These are phyloP conservation scores for Westerdykella aurantiaca DNA, from an alignment of 2,329 filamentous ascomycete species.

Conservation along the genomic window DNA sequence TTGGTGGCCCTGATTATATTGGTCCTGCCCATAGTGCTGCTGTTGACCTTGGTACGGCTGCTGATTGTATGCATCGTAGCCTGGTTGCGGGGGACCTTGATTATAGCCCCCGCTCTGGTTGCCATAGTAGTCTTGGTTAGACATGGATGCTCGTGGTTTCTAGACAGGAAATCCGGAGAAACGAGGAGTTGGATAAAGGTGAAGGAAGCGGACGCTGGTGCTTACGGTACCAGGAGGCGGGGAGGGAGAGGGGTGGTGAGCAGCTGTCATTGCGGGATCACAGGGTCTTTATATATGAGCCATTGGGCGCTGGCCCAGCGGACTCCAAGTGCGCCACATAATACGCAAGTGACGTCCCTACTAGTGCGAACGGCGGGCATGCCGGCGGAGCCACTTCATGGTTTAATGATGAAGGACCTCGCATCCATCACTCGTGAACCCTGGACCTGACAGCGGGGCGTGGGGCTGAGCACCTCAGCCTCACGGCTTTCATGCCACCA, in stretches of 20 bases:
- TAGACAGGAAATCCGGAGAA: neutral
- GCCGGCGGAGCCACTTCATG: neutral
- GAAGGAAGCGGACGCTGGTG: slow-evolving; percentile 2
- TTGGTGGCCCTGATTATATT: slow-evolving; percentile 24
- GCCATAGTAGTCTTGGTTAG: slow-evolving; percentile 33
- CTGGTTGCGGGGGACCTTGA: slow-evolving; percentile 10
- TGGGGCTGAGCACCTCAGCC: too few relatives aligned
- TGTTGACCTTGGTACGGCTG: slow-evolving; percentile 10
- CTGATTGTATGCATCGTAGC: slow-evolving; percentile 2
- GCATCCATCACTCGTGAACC: too few relatives aligned
- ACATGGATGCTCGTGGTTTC: slow-evolving; percentile 13
- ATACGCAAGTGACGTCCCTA: slow-evolving; percentile 5
- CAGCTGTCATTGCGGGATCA: slow-evolving; percentile 7
- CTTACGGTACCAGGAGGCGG: slow-evolving; percentile 1
- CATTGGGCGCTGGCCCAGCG: slow-evolving; percentile 7
- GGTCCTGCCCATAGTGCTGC: slow-evolving; percentile 12
- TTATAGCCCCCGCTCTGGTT: slow-evolving; percentile 22
- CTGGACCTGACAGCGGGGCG: too few relatives aligned
- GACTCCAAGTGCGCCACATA: slow-evolving; percentile 7
- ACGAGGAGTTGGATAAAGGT: slow-evolving; percentile 1
- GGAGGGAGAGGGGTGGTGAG: slow-evolving; percentile 11
- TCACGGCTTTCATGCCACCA: too few relatives aligned
- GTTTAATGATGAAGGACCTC: too few relatives aligned
- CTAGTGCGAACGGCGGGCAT: slow-evolving; percentile 2
- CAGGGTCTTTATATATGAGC: slow-evolving; percentile 15